Percentiles rank a stretch among this genome's conserved stretches.
These are phyloP conservation scores for Ajuga chamaepitys DNA, from an alignment of 257 asterid species.

Conservation along the genomic window DNA sequence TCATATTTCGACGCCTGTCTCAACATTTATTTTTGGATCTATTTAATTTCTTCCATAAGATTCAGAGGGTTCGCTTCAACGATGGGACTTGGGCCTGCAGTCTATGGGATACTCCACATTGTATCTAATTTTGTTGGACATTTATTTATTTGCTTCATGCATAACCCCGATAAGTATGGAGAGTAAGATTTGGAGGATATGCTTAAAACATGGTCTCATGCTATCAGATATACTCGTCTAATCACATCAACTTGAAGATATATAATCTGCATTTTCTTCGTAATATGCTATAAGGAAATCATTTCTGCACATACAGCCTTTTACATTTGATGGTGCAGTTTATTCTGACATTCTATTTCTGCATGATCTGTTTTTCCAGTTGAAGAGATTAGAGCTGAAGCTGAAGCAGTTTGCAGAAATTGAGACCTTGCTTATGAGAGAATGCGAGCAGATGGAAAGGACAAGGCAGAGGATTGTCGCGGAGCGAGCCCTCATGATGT, in stretches of 20 bases:
- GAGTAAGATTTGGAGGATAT: background rate
- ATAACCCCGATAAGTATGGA: background rate
- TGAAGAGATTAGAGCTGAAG: conserved; percentile 94
- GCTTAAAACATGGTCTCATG: background rate
- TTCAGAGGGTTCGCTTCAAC: background rate
- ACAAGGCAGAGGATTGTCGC: conserved; percentile 63
- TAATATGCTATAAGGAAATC: background rate
- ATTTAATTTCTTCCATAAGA: background rate
- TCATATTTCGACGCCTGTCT: background rate
- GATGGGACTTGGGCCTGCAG: background rate
- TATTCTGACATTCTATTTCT: conserved; percentile 8
- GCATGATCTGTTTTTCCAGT: conserved; percentile 30
- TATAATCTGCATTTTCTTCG: background rate
- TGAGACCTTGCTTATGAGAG: conserved; percentile 89
- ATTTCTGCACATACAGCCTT: background rate
- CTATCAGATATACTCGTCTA: background rate
- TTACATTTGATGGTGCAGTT: background rate
- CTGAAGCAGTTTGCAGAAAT: conserved; percentile 98
- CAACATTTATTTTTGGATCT: background rate
- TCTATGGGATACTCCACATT: background rate
- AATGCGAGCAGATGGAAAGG: conserved; percentile 93
- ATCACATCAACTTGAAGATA: background rate
- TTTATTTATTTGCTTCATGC: background rate
- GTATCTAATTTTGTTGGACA: background rate
- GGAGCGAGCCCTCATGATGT: conserved; percentile 53